phyloP scores from a whole-genome alignment of 164 flowering plant species.

The Santalum album region DNA sequence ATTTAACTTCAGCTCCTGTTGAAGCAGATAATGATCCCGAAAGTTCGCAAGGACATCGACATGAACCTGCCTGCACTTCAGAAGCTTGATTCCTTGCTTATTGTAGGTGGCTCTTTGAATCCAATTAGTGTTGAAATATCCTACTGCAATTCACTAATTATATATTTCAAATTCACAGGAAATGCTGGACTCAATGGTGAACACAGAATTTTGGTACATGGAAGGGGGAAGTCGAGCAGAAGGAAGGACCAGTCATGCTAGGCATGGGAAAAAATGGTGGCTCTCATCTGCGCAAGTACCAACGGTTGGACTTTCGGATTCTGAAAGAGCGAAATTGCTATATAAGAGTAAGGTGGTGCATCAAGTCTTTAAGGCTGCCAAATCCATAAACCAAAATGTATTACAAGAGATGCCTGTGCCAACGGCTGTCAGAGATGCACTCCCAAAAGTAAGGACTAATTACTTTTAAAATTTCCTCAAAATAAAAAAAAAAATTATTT shows the following conservation, averaged over 20 bases:
- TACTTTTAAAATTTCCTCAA: too few species aligned
- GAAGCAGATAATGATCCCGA: constrained; percentile 92
- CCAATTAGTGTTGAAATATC: not conserved
- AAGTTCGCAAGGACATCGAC: constrained; percentile 76
- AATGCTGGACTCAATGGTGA: constrained; percentile 68
- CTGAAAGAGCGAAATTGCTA: constrained; percentile 47
- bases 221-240: constrained; percentile 87
- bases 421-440: constrained; percentile 40
- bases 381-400: constrained; percentile 58
- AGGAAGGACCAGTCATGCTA: constrained; percentile 46
- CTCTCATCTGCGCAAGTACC: constrained; percentile 87
- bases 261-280: constrained; percentile 84
- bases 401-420: constrained; percentile 81
- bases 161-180: constrained; percentile 39
- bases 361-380: constrained; percentile 89
- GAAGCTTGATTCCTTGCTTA: constrained; percentile 89
- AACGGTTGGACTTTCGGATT: constrained; percentile 52
- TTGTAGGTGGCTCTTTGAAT: constrained; percentile 46
- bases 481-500: too few species aligned
- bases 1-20: constrained; percentile 7
- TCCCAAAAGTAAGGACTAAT: constrained; percentile 48
- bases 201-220: constrained; percentile 84
- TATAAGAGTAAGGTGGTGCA: constrained; percentile 52
- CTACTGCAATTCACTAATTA: not conserved
- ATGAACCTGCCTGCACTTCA: constrained; percentile 93